Evolutionary conservation across 345 rosid species (phyloP).

Genomic region (Salix caprea): DNA sequence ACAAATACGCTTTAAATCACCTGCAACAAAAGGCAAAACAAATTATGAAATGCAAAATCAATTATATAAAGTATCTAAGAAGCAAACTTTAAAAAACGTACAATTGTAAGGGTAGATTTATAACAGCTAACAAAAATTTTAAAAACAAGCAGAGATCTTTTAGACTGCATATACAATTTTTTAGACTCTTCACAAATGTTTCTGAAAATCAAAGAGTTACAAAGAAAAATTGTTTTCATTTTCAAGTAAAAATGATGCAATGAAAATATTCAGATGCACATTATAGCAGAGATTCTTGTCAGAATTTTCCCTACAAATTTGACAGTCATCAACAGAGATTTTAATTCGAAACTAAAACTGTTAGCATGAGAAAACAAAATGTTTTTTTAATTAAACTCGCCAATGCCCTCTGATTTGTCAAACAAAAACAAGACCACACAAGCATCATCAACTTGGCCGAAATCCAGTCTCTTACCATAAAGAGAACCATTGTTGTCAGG

Average conservation of each 20-base stretch:
- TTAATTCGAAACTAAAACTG: neutral
- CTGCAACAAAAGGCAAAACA: slow-evolving; percentile 31
- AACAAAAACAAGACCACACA: neutral
- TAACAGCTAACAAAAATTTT: neutral
- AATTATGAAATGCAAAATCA: neutral
- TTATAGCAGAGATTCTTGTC: neutral
- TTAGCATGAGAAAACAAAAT: neutral
- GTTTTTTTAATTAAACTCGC: neutral
- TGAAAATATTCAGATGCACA: neutral
- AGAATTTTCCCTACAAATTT: neutral
- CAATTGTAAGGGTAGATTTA: neutral
- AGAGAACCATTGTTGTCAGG: slow-evolving; percentile 98
- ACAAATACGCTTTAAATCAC: slow-evolving; percentile 93
- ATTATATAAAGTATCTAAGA: neutral
- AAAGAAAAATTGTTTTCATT: neutral
- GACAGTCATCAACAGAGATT: neutral
- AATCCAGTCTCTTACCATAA: slow-evolving; percentile 53
- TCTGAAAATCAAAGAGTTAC: neutral
- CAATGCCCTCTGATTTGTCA: neutral
- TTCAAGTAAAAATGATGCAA: neutral
- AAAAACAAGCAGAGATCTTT: neutral
- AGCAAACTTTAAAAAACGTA: neutral
- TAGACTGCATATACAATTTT: too few relatives aligned
- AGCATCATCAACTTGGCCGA: neutral
- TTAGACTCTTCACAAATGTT: too few relatives aligned